Conservation (phyloP, 2,329 filamentous ascomycete genomes). For the Penicillium aurantiogriseum region DNA sequence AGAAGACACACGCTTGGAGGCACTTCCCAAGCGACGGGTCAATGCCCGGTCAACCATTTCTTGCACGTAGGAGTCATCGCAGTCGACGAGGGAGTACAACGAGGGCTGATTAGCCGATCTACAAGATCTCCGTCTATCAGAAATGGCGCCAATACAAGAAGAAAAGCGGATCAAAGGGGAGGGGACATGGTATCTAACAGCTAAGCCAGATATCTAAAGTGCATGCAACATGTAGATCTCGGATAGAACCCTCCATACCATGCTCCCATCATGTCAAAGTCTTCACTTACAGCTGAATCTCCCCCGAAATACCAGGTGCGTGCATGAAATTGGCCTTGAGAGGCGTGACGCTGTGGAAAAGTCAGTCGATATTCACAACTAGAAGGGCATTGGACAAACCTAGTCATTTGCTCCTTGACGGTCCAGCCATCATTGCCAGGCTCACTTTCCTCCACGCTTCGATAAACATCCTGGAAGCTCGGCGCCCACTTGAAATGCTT, state of each 20-base stretch:
- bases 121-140: conserved; percentile 37
- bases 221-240: conserved; percentile 26
- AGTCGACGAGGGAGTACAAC: conserved; percentile 73
- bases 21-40: conserved; percentile 56
- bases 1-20: conserved; percentile 56
- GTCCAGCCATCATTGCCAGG: conserved; percentile 93
- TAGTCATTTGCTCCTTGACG: conserved; percentile 82
- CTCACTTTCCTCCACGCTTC: conserved; percentile 74
- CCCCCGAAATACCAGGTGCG: conserved; percentile 61
- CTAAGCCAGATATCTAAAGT: conserved; percentile 29
- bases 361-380: not conserved
- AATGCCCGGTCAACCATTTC: conserved; percentile 78
- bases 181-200: conserved; percentile 26
- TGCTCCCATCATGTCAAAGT: conserved; percentile 18
- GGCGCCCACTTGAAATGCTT: conserved; percentile 96
- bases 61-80: conserved; percentile 86
- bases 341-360: conserved; percentile 70
- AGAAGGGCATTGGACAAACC: conserved; percentile 50
- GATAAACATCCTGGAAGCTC: conserved; percentile 79
- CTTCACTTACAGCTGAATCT: conserved; percentile 78
- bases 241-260: conserved; percentile 20
- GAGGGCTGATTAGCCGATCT: conserved; percentile 39
- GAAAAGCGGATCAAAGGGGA: conserved; percentile 13
- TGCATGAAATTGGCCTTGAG: conserved; percentile 93
- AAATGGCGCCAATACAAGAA: conserved; percentile 19